Conservation (phyloP, 2,329 filamentous ascomycete species). For the Nemania bipapillata region DNA sequence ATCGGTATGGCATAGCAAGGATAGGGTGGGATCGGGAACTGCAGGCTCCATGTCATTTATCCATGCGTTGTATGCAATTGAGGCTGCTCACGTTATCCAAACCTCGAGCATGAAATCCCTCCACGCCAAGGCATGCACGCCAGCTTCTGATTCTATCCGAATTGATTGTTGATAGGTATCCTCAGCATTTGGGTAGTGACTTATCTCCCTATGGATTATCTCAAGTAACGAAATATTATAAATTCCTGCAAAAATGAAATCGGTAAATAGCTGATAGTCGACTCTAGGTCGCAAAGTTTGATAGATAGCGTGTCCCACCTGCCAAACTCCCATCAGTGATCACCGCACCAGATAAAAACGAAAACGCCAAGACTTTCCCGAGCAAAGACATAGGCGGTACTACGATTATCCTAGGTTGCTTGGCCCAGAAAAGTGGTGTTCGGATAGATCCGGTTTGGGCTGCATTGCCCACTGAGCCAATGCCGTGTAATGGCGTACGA, state of each 20-base stretch:
- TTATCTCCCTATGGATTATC: neutral
- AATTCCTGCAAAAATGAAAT: neutral
- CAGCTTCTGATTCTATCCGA: neutral
- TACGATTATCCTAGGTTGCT: conserved; percentile 28
- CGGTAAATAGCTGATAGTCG: conserved; percentile 4
- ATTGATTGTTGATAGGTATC: conserved; percentile 2
- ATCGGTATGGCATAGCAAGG: neutral
- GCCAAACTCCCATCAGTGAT: conserved; percentile 29
- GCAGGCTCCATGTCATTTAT: neutral
- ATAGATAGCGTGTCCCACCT: conserved; percentile 18
- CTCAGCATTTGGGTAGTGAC: neutral
- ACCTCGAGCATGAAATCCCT: neutral
- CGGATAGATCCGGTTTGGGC: conserved; percentile 43
- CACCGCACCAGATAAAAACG: conserved; percentile 28
- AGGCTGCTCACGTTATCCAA: neutral
- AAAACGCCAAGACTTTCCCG: conserved; percentile 36
- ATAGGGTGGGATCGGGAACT: neutral
- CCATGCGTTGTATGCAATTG: neutral
- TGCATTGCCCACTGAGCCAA: conserved; percentile 42
- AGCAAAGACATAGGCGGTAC: conserved; percentile 27
- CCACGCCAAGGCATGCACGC: neutral
- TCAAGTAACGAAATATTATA: neutral
- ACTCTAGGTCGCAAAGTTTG: conserved; percentile 14
- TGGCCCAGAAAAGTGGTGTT: conserved; percentile 20
- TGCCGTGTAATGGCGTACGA: conserved; percentile 48